A percentile compares a stretch with the other conserved stretches of the same genome.
Evolutionary conservation across 768 basidiomycete genomes (phyloP).

Genomic region (Pleurotus ostreatus): DNA sequence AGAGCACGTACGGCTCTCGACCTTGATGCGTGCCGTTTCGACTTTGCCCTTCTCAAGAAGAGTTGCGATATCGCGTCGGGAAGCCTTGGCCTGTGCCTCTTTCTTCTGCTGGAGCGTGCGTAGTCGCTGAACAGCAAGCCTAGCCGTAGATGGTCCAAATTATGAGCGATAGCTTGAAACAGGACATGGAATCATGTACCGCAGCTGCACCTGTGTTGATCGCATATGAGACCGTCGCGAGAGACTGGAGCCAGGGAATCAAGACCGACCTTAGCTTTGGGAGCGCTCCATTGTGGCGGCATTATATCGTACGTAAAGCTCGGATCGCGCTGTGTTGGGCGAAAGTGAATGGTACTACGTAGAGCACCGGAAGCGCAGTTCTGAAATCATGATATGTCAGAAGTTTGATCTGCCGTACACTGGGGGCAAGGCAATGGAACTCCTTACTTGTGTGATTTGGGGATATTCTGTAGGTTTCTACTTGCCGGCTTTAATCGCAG

Average conservation of each 20-base stretch:
- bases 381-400: too few relatives aligned
- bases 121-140: conserved; percentile 81
- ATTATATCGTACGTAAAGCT: conserved; percentile 19
- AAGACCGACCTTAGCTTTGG: conserved; percentile 52
- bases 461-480: too few relatives aligned
- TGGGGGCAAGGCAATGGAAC: too few relatives aligned
- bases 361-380: too few relatives aligned
- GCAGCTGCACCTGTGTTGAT: conserved; percentile 35
- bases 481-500: too few relatives aligned
- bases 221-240: not conserved
- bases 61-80: conserved; percentile 78
- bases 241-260: too few relatives aligned
- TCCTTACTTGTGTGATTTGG: too few relatives aligned
- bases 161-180: not conserved
- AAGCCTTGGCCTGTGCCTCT: conserved; percentile 67
- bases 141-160: conserved; percentile 22
- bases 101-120: conserved; percentile 91
- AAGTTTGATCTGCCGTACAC: too few relatives aligned
- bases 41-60: conserved; percentile 75
- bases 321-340: too few relatives aligned
- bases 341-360: too few relatives aligned
- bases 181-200: conserved; percentile 22
- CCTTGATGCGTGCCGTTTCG: conserved; percentile 83
- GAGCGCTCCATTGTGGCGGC: conserved; percentile 51
- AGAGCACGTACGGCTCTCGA: conserved; percentile 66